Percentiles rank a stretch among this genome's conserved stretches.
These are phyloP conservation scores for Mortierella sp. DNA, from an alignment of 371 early-diverging fungal species.

Conservation along the genomic window DNA sequence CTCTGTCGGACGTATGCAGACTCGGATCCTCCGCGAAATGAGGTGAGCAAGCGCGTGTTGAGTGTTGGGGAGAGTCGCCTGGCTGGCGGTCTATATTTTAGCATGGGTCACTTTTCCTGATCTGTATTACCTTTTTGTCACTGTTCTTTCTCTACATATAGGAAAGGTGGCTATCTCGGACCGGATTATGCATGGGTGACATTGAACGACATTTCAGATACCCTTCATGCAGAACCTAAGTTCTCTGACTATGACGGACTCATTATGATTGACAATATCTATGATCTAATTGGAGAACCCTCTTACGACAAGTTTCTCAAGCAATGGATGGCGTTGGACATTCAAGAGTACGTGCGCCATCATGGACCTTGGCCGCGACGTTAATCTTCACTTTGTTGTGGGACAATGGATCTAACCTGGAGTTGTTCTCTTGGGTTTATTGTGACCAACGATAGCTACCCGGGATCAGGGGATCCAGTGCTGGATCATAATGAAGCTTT, in stretches of 20 bases:
- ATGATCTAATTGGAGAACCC: conserved; percentile 17
- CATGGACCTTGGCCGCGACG: no score
- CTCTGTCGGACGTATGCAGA: conserved; percentile 1
- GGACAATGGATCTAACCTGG: neutral
- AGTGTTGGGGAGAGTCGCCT: no score
- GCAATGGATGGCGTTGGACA: conserved; percentile 30
- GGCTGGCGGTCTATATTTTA: no score
- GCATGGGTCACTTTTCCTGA: neutral
- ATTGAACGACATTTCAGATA: conserved; percentile 19
- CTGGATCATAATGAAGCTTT: conserved; percentile 19
- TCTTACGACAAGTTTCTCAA: conserved; percentile 29
- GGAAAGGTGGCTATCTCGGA: conserved; percentile 13
- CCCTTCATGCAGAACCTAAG: neutral
- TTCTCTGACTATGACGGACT: conserved; percentile 23
- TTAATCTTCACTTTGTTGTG: neutral
- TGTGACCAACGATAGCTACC: conserved; percentile 13
- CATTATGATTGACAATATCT: conserved; percentile 40
- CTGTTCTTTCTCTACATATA: neutral
- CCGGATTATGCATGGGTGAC: conserved; percentile 37
- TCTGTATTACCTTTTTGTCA: neutral
- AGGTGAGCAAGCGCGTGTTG: neutral
- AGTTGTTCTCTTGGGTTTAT: neutral
- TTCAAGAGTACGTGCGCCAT: conserved; percentile 26
- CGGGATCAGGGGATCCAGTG: conserved; percentile 20
- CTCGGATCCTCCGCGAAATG: conserved; percentile 16